Conservation (phyloP, 2,329 filamentous ascomycete species). For the Fusarium chuoi region DNA sequence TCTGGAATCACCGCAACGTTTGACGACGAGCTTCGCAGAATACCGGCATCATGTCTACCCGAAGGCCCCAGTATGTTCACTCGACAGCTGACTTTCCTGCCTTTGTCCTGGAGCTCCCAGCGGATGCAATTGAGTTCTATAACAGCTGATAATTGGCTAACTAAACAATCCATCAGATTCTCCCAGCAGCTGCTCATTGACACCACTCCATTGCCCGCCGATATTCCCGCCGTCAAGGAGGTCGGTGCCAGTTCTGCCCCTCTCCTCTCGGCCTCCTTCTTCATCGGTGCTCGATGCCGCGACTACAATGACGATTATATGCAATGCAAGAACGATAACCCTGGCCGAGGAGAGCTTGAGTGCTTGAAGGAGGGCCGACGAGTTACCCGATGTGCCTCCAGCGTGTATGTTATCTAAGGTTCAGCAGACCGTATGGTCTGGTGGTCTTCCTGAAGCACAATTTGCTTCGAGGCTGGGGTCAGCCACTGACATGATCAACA, state of each 20-base stretch:
- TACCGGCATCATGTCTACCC: slow-evolving; percentile 53
- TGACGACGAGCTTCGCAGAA: slow-evolving; percentile 44
- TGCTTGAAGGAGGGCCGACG: slow-evolving; percentile 97
- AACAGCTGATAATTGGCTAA: slow-evolving; percentile 40
- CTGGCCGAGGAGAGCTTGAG: slow-evolving; percentile 89
- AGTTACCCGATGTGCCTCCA: slow-evolving; percentile 94
- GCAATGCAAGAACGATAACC: slow-evolving; percentile 97
- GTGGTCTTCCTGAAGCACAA: neutral
- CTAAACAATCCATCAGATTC: slow-evolving; percentile 72
- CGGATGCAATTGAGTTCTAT: slow-evolving; percentile 37
- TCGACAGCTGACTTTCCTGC: neutral
- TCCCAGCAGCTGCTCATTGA: slow-evolving; percentile 93
- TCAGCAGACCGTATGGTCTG: neutral
- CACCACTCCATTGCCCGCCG: slow-evolving; percentile 91
- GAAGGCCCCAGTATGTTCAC: slow-evolving; percentile 55
- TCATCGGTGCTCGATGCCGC: slow-evolving; percentile 95
- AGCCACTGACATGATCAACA: slow-evolving; percentile 51
- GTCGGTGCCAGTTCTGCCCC: slow-evolving; percentile 93
- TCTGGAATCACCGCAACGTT: slow-evolving; percentile 44
- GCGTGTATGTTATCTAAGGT: slow-evolving; percentile 76
- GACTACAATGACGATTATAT: slow-evolving; percentile 99
- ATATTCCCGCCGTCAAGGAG: slow-evolving; percentile 93
- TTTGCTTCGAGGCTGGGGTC: neutral
- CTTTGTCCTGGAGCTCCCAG: neutral
- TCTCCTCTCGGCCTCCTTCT: slow-evolving; percentile 90